These are phyloP conservation scores for Prunella vulgaris DNA, from an alignment of 257 asterid species.

Conservation along the genomic window DNA sequence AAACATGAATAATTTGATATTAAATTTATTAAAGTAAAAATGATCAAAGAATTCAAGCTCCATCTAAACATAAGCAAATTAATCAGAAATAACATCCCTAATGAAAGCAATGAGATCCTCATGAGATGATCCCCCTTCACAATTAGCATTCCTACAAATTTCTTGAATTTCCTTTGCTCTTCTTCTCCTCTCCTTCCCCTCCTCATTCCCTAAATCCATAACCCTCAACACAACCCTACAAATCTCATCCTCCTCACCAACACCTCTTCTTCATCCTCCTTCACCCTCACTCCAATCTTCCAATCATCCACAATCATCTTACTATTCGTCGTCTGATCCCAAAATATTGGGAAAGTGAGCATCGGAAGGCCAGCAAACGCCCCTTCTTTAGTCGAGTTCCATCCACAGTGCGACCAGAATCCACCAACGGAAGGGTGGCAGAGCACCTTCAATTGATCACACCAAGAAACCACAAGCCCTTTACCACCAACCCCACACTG, in stretches of 20 bases:
- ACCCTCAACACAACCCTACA: conserved; percentile 26
- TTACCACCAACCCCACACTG: conserved; percentile 8
- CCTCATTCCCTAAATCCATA: conserved; percentile 39
- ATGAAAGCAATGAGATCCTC: conserved; percentile 18
- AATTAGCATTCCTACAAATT: conserved; percentile 27
- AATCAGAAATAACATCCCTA: conserved; percentile 2
- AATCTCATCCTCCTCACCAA: conserved; percentile 38
- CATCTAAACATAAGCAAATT: background rate
- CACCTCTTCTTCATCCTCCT: conserved; percentile 25
- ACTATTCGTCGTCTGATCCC: conserved; percentile 52
- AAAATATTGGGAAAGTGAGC: conserved; percentile 40
- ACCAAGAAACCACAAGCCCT: conserved; percentile 57
- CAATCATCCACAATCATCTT: conserved; percentile 52
- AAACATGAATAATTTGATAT: too few relatives aligned
- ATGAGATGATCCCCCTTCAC: conserved; percentile 34
- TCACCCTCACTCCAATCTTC: conserved; percentile 50
- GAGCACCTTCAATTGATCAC: conserved; percentile 52
- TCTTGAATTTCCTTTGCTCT: conserved; percentile 33
- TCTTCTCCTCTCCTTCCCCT: conserved; percentile 35
- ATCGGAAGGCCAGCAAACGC: conserved; percentile 41
- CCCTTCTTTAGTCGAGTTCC: conserved; percentile 61
- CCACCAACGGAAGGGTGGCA: conserved; percentile 50
- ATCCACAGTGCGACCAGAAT: conserved; percentile 67
- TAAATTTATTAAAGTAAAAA: too few relatives aligned
- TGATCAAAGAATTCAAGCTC: background rate